A percentile compares a stretch with the other conserved stretches of the same genome.
phyloP scores from a whole-genome alignment of 352 stramenopile genomes.

The Globisporangium nagaii region DNA sequence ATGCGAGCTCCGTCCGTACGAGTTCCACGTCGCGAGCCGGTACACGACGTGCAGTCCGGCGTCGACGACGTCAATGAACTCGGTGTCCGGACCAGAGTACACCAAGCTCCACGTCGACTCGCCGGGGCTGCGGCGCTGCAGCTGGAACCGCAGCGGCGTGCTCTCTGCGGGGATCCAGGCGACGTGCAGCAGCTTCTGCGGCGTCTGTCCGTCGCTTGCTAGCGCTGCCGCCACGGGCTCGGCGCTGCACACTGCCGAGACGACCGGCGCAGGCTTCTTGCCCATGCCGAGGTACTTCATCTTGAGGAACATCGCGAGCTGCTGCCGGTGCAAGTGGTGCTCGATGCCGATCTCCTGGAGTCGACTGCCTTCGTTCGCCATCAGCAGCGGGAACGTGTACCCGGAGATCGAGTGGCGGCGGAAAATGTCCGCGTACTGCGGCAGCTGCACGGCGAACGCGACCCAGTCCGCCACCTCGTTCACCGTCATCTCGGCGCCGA shows the following conservation, averaged over 20 bases:
- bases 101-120: slow-evolving; percentile 51
- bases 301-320: slow-evolving; percentile 79
- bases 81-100: slow-evolving; percentile 56
- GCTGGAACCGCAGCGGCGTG: slow-evolving; percentile 54
- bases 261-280: slow-evolving; percentile 41
- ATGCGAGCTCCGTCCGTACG: slow-evolving; percentile 64
- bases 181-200: slow-evolving; percentile 45
- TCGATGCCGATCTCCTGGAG: slow-evolving; percentile 70
- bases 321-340: slow-evolving; percentile 66
- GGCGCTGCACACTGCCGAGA: slow-evolving; percentile 31
- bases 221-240: slow-evolving; percentile 5
- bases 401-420: slow-evolving; percentile 75
- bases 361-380: slow-evolving; percentile 72
- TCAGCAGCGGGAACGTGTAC: slow-evolving; percentile 83
- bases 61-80: slow-evolving; percentile 66
- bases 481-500: slow-evolving; percentile 85
- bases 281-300: slow-evolving; percentile 81
- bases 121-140: slow-evolving; percentile 61
- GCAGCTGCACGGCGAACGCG: slow-evolving; percentile 69
- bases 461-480: slow-evolving; percentile 81
- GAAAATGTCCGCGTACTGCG: slow-evolving; percentile 78
- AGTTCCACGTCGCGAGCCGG: slow-evolving; percentile 77
- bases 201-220: neutral
- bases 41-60: slow-evolving; percentile 57
- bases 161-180: slow-evolving; percentile 47